Conservation (phyloP, 148 eudicot species). For the Fagopyrum homotropicum region DNA sequence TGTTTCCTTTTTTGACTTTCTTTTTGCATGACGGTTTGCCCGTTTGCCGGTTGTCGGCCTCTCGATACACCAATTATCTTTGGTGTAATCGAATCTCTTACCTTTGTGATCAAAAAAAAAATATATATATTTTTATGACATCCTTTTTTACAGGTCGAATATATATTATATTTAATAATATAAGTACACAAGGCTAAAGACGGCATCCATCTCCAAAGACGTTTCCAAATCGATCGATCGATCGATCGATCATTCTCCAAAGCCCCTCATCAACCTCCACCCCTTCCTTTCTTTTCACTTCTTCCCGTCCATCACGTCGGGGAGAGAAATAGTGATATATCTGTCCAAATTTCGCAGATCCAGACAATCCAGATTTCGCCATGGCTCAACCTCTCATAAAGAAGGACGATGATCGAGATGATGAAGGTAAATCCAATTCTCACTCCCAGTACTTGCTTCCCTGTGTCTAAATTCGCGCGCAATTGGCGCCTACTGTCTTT, state of each 20-base stretch:
- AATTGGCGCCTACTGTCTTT: background rate
- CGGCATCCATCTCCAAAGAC: background rate
- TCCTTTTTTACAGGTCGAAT: too few species aligned
- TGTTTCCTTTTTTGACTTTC: too few species aligned
- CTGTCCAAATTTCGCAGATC: slow-evolving; percentile 16
- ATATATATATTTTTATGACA: too few species aligned
- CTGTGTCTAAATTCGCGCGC: slow-evolving; percentile 8
- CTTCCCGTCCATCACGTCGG: background rate
- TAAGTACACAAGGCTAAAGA: background rate
- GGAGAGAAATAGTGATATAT: background rate
- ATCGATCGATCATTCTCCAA: background rate
- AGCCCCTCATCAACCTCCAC: background rate
- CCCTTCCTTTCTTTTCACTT: background rate
- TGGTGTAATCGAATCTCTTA: too few species aligned
- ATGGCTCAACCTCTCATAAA: slow-evolving; percentile 82
- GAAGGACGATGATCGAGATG: slow-evolving; percentile 92
- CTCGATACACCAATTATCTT: too few species aligned
- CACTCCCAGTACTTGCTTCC: background rate
- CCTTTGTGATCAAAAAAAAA: too few species aligned
- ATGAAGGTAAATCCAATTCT: slow-evolving; percentile 42
- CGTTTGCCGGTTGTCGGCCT: too few species aligned
- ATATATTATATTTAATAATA: too few species aligned
- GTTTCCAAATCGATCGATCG: background rate
- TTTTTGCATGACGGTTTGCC: too few species aligned
- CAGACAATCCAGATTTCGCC: slow-evolving; percentile 14